A percentile compares a stretch with the other conserved stretches of the same genome.
These are phyloP conservation scores for Ophiostoma novo-ulmi DNA, from an alignment of 2,329 filamentous ascomycete genomes.

Conservation along the genomic window DNA sequence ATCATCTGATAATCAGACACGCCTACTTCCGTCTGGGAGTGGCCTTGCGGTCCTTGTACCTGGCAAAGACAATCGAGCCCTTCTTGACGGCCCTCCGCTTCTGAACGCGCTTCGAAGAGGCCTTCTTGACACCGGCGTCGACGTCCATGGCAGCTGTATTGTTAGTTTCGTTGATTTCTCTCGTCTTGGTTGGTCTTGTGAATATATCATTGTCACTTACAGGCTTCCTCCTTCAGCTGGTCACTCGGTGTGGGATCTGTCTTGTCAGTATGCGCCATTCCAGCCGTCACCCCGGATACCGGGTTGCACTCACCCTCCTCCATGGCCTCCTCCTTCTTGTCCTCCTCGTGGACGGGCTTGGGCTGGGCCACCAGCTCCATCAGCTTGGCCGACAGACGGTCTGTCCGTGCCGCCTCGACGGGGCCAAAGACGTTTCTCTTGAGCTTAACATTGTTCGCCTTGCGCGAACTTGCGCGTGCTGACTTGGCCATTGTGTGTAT, in stretches of 20 bases:
- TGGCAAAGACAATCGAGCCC: slow-evolving; percentile 55
- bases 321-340: slow-evolving; percentile 36
- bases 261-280: not conserved
- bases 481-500: slow-evolving; percentile 71
- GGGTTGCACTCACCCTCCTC: slow-evolving; percentile 43
- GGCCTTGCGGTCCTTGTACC: slow-evolving; percentile 49
- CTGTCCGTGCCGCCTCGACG: slow-evolving; percentile 69
- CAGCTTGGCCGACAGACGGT: slow-evolving; percentile 80
- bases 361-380: slow-evolving; percentile 71
- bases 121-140: slow-evolving; percentile 42
- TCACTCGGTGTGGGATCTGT: slow-evolving; percentile 22
- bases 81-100: slow-evolving; percentile 52
- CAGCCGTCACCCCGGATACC: slow-evolving; percentile 26
- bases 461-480: slow-evolving; percentile 69
- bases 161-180: not conserved
- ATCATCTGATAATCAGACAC: not conserved
- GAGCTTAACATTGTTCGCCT: slow-evolving; percentile 76
- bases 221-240: slow-evolving; percentile 25
- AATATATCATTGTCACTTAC: slow-evolving; percentile 9
- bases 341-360: slow-evolving; percentile 38
- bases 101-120: slow-evolving; percentile 50
- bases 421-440: slow-evolving; percentile 81
- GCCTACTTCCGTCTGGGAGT: slow-evolving; percentile 38
- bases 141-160: slow-evolving; percentile 50
- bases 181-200: not conserved